Conservation (phyloP, 2,329 filamentous ascomycete species). For the Apiospora marii region DNA sequence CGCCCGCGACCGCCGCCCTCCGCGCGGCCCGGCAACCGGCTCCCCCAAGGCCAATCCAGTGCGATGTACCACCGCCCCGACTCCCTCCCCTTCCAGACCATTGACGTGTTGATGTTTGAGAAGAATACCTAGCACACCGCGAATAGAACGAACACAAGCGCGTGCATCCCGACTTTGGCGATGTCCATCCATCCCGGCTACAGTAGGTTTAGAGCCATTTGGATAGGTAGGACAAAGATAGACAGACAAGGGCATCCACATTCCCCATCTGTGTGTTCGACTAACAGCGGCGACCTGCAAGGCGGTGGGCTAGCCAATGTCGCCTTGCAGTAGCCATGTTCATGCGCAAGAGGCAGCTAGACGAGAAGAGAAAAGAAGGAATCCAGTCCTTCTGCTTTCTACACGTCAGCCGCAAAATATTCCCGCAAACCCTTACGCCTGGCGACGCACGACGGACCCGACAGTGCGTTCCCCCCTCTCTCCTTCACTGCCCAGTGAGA, state of each 20-base stretch:
- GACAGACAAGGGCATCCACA: not conserved
- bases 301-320: not conserved
- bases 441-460: not conserved
- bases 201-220: not conserved
- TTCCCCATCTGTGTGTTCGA: constrained; percentile 1
- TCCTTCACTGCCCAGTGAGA: not conserved
- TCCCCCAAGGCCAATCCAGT: not conserved
- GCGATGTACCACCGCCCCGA: not conserved
- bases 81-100: too few relatives aligned
- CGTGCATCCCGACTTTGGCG: not conserved
- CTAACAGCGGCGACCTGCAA: not conserved
- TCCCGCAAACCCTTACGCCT: not conserved
- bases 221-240: not conserved
- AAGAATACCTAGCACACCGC: not conserved
- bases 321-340: not conserved
- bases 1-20: not conserved
- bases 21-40: not conserved
- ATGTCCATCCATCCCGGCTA: too few relatives aligned
- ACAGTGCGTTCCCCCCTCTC: not conserved
- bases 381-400: too few relatives aligned
- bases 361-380: not conserved
- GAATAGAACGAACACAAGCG: too few relatives aligned
- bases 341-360: constrained; percentile 2
- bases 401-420: not conserved
- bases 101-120: not conserved